These are phyloP conservation scores for Aureobasidium sp. DNA, from an alignment of 2,329 filamentous ascomycete species.

Conservation along the genomic window DNA sequence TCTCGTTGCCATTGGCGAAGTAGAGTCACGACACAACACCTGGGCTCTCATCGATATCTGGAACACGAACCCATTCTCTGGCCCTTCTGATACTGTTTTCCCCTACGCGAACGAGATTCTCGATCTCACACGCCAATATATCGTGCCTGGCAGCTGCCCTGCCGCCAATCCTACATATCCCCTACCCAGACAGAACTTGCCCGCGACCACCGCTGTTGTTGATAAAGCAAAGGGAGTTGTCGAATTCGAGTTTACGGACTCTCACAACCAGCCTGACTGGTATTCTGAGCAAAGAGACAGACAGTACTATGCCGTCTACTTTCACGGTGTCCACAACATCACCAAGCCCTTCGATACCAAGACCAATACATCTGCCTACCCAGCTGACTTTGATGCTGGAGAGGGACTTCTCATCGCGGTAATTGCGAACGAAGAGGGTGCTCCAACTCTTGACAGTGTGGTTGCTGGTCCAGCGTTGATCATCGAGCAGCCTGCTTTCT, in stretches of 20 bases:
- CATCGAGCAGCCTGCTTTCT: slow-evolving; percentile 29
- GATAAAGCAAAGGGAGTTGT: slow-evolving; percentile 29
- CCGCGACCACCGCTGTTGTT: slow-evolving; percentile 26
- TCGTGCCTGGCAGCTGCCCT: slow-evolving; percentile 31
- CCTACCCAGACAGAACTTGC: slow-evolving; percentile 30
- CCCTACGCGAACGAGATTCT: slow-evolving; percentile 39
- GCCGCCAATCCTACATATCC: slow-evolving; percentile 33
- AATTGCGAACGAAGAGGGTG: slow-evolving; percentile 31
- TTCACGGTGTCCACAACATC: slow-evolving; percentile 33
- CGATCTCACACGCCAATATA: slow-evolving; percentile 30
- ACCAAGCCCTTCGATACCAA: slow-evolving; percentile 32
- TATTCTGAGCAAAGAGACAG: slow-evolving; percentile 13
- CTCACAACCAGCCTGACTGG: slow-evolving; percentile 11
- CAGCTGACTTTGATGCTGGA: slow-evolving; percentile 29
- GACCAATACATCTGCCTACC: slow-evolving; percentile 30
- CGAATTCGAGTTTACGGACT: slow-evolving; percentile 20
- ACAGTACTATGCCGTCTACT: slow-evolving; percentile 37
- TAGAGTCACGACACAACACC: slow-evolving; percentile 35
- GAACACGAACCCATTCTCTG: slow-evolving; percentile 34
- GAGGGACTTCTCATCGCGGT: slow-evolving; percentile 33
- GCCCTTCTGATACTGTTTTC: slow-evolving; percentile 36
- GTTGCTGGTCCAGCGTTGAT: slow-evolving; percentile 35
- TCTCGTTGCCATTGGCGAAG: slow-evolving; percentile 33
- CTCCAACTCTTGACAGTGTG: slow-evolving; percentile 33
- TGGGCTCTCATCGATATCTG: slow-evolving; percentile 39